Evolutionary conservation across 2,329 filamentous ascomycete species (phyloP).

Genomic region (Lasiodiplodia sp.): DNA sequence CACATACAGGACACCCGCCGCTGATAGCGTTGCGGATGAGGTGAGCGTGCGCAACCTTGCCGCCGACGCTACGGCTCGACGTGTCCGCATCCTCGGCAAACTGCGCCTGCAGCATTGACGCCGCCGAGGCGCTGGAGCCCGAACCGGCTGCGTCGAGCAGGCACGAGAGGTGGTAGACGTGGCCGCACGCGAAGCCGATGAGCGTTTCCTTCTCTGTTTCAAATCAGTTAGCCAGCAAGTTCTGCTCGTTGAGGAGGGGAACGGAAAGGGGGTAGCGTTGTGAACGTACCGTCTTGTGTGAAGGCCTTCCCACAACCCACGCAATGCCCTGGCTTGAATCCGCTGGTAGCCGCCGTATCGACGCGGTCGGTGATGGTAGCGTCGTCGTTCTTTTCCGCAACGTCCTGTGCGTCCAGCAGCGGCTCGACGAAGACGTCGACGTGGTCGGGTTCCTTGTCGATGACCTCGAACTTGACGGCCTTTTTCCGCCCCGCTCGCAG

Average conservation of each 20-base stretch:
- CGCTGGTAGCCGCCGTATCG: slow-evolving; percentile 31
- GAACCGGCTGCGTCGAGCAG: slow-evolving; percentile 56
- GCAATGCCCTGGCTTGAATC: slow-evolving; percentile 45
- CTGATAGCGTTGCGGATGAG: slow-evolving; percentile 74
- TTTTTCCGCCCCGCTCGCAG: slow-evolving; percentile 80
- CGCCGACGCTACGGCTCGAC: slow-evolving; percentile 72
- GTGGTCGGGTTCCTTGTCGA: slow-evolving; percentile 37
- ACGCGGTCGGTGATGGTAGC: slow-evolving; percentile 32
- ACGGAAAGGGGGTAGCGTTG: neutral
- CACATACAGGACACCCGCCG: slow-evolving; percentile 59
- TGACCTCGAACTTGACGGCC: slow-evolving; percentile 88
- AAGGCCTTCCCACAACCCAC: slow-evolving; percentile 49
- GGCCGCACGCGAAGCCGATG: slow-evolving; percentile 81
- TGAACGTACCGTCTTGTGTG: slow-evolving; percentile 45
- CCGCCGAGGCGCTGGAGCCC: slow-evolving; percentile 48
- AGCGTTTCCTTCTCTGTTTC: slow-evolving; percentile 70
- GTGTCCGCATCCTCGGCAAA: slow-evolving; percentile 47
- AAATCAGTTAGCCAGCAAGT: neutral
- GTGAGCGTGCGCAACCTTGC: slow-evolving; percentile 87
- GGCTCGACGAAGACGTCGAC: slow-evolving; percentile 43
- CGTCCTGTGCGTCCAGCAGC: slow-evolving; percentile 39
- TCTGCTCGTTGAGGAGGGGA: too few species aligned
- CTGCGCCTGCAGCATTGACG: slow-evolving; percentile 54
- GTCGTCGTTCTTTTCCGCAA: slow-evolving; percentile 27
- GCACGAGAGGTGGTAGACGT: slow-evolving; percentile 80